A percentile compares a stretch with the other conserved stretches of the same genome.
Evolutionary conservation across 306 rosid genomes (phyloP).

Genomic region (Castanea crenata): DNA sequence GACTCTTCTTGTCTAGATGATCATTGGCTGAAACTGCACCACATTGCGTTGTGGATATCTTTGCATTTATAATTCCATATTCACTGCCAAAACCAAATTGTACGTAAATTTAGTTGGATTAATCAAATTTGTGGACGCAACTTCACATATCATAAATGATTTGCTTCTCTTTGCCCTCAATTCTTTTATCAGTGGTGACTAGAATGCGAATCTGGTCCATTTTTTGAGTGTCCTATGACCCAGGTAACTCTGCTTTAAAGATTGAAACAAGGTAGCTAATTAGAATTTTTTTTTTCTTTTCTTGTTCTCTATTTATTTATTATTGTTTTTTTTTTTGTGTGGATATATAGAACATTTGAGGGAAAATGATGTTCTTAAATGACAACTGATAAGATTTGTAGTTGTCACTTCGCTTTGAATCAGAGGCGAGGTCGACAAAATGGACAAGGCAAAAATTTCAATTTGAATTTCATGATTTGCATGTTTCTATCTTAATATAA

Average conservation of each 20-base stretch:
- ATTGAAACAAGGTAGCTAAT: neutral
- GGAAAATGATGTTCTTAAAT: neutral
- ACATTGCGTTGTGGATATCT: neutral
- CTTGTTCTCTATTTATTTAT: neutral
- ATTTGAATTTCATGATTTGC: neutral
- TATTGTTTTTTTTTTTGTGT: neutral
- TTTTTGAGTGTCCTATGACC: neutral
- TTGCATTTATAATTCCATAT: conserved; percentile 5
- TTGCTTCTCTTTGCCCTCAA: neutral
- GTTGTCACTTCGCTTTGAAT: neutral
- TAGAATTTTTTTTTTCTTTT: too few relatives aligned
- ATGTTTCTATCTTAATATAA: too few relatives aligned
- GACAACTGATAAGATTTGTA: neutral
- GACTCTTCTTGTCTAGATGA: conserved; percentile 5
- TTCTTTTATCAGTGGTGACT: neutral
- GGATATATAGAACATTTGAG: neutral
- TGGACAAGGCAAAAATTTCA: neutral
- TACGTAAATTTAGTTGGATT: neutral
- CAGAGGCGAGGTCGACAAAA: neutral
- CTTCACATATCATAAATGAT: conserved; percentile 3
- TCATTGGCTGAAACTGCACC: conserved; percentile 10
- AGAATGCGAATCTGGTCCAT: neutral
- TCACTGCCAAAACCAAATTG: neutral
- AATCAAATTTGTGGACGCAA: conserved; percentile 29
- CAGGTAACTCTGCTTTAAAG: neutral